A percentile compares a stretch with the other conserved stretches of the same genome.
Conservation (phyloP, 495 filamentous ascomycete species). For the Sabuloglossum arenarium region DNA sequence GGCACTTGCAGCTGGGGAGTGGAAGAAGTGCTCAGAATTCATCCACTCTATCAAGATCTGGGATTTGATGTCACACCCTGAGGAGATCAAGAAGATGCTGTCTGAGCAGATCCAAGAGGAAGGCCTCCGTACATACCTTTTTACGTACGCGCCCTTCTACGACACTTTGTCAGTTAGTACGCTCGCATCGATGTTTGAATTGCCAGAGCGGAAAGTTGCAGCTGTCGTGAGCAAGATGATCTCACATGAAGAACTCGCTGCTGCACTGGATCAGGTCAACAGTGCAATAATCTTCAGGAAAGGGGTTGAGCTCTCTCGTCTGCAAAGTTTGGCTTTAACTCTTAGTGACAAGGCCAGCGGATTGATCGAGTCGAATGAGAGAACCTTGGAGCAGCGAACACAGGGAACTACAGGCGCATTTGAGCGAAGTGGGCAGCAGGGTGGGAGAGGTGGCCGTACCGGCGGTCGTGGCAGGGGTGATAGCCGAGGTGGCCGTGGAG, state of each 20-base stretch:
- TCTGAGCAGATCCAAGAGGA: constrained; percentile 96
- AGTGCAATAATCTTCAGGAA: constrained; percentile 97
- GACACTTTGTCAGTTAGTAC: constrained; percentile 78
- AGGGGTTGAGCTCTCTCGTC: constrained; percentile 87
- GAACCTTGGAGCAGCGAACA: constrained; percentile 87
- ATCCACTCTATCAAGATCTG: constrained; percentile 98
- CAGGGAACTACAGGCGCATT: constrained; percentile 91
- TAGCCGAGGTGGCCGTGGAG: constrained; percentile 31
- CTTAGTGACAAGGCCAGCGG: constrained; percentile 88
- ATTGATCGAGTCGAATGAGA: constrained; percentile 92
- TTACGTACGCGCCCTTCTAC: constrained; percentile 99
- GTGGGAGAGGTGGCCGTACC: constrained; percentile 38
- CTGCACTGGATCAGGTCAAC: constrained; percentile 94
- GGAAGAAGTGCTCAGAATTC: constrained; percentile 87
- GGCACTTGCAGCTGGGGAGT: constrained; percentile 87
- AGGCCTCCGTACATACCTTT: constrained; percentile 92
- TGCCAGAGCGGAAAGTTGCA: constrained; percentile 68
- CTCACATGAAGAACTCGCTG: constrained; percentile 90
- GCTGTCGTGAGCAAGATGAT: constrained; percentile 99
- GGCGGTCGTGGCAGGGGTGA: constrained; percentile 48
- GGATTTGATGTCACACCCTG: constrained; percentile 81
- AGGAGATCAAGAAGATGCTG: constrained; percentile 90
- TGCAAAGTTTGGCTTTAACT: constrained; percentile 87
- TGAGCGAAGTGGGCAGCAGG: constrained; percentile 62
- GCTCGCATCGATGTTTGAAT: constrained; percentile 87